A percentile compares a stretch with the other conserved stretches of the same genome.
phyloP scores from a whole-genome alignment of 2,329 filamentous ascomycete genomes.

The Rutstroemia sp. region DNA sequence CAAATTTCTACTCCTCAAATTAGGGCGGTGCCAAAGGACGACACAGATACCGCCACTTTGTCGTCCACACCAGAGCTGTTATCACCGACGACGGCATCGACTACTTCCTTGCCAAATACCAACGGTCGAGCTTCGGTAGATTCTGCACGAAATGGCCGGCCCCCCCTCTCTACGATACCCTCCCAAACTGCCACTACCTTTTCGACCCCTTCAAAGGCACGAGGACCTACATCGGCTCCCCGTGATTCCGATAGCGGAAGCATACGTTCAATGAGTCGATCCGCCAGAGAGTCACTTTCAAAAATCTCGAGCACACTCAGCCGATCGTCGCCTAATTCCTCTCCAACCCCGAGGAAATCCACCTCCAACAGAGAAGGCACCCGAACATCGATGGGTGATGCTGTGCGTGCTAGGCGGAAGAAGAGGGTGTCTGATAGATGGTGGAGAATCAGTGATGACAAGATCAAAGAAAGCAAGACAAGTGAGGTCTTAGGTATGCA shows the following conservation, averaged over 20 bases:
- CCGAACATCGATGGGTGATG: conserved; percentile 10
- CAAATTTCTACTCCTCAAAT: conserved; percentile 28
- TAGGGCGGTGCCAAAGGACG: conserved; percentile 24
- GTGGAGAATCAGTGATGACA: conserved; percentile 98
- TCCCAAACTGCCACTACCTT: conserved; percentile 14
- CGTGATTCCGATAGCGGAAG: conserved; percentile 43
- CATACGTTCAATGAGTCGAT: conserved; percentile 49
- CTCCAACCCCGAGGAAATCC: conserved; percentile 9
- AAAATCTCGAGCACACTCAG: conserved; percentile 17
- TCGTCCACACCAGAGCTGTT: conserved; percentile 25
- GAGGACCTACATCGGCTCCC: conserved; percentile 19
- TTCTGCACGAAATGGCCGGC: conserved; percentile 7
- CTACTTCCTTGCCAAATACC: conserved; percentile 20
- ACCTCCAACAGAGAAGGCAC: background rate
- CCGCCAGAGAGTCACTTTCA: conserved; percentile 49
- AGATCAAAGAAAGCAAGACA: conserved; percentile 90
- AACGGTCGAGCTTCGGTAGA: conserved; percentile 14
- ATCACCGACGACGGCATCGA: conserved; percentile 23
- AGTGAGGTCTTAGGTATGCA: conserved; percentile 89
- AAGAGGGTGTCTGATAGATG: conserved; percentile 66
- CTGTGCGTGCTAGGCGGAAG: conserved; percentile 41
- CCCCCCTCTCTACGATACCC: conserved; percentile 5
- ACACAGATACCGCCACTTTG: conserved; percentile 17
- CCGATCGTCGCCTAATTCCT: conserved; percentile 12
- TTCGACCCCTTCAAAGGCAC: conserved; percentile 12